Evolutionary conservation across 1,139 yeast species (phyloP).

Genomic region (Geotrichum cucujoidarum): DNA sequence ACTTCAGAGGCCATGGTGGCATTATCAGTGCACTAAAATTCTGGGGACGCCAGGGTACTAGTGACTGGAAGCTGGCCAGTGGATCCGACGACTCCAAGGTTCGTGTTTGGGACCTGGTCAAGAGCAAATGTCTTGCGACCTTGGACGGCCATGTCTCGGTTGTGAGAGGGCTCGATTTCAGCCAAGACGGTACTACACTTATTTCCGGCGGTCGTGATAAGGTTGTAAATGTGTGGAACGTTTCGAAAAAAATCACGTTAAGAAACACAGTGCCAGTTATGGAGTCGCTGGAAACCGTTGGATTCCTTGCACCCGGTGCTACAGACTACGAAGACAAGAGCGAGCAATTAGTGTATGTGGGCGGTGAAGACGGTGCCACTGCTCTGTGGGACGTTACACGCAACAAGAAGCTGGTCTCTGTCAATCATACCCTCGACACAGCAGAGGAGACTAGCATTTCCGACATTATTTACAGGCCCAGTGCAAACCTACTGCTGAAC

Average conservation of each 20-base stretch:
- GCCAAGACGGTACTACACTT: constrained; percentile 48
- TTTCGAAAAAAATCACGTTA: constrained; percentile 44
- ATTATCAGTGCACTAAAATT: constrained; percentile 75
- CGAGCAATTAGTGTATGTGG: constrained; percentile 55
- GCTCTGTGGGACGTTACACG: constrained; percentile 50
- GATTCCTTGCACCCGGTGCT: constrained; percentile 45
- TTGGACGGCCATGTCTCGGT: constrained; percentile 77
- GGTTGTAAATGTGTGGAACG: constrained; percentile 59
- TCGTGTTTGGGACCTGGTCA: constrained; percentile 87
- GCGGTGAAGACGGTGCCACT: constrained; percentile 70
- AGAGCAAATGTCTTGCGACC: constrained; percentile 58
- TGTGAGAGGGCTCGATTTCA: constrained; percentile 77
- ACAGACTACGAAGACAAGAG: constrained; percentile 28
- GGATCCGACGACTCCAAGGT: constrained; percentile 79
- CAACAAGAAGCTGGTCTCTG: constrained; percentile 11
- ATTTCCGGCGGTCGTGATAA: constrained; percentile 90
- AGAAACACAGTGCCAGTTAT: constrained; percentile 64
- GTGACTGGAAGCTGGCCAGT: constrained; percentile 73
- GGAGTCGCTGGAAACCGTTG: constrained; percentile 78
- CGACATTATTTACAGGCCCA: constrained; percentile 22
- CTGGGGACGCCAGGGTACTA: constrained; percentile 63
- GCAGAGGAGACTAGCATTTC: constrained; percentile 26
- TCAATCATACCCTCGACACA: constrained; percentile 16
- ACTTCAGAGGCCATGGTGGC: constrained; percentile 92
- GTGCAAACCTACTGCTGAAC: constrained; percentile 5